These are phyloP conservation scores for Ophiostoma sp. DNA, from an alignment of 2,329 filamentous ascomycete genomes.

Conservation along the genomic window DNA sequence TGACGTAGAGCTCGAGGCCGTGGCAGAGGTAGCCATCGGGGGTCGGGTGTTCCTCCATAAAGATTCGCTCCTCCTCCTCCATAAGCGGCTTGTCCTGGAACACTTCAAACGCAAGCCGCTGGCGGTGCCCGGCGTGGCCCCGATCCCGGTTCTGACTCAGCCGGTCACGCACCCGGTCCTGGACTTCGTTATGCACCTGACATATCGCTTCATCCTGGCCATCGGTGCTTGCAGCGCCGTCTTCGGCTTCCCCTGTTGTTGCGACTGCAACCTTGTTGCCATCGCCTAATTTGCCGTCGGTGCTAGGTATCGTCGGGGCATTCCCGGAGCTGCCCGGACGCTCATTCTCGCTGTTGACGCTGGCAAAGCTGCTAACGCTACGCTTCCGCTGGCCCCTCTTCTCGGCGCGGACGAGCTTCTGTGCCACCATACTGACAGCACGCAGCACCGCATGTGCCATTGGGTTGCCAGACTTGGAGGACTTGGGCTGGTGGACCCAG, in stretches of 20 bases:
- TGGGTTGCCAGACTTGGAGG: conserved; percentile 56
- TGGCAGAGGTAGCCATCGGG: conserved; percentile 89
- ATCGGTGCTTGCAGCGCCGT: not conserved
- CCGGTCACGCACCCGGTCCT: conserved; percentile 26
- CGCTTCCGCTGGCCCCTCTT: conserved; percentile 33
- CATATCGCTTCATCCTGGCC: conserved; percentile 12
- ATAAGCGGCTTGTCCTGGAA: conserved; percentile 66
- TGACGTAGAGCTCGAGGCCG: conserved; percentile 86
- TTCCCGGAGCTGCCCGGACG: not conserved
- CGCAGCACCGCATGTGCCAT: conserved; percentile 74
- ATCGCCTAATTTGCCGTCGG: not conserved
- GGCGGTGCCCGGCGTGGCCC: conserved; percentile 28
- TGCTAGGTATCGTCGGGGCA: not conserved
- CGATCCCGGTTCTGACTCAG: conserved; percentile 27
- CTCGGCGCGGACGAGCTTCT: conserved; percentile 56
- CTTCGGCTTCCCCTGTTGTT: not conserved
- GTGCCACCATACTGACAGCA: conserved; percentile 76
- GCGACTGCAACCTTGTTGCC: not conserved
- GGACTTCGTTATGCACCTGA: conserved; percentile 26
- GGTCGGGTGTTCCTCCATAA: conserved; percentile 57
- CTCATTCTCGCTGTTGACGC: conserved; percentile 24
- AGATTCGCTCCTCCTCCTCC: conserved; percentile 58
- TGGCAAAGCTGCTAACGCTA: conserved; percentile 12
- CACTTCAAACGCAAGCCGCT: conserved; percentile 52
- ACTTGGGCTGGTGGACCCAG: conserved; percentile 51